Percentiles rank a stretch among this genome's conserved stretches.
phyloP scores from a whole-genome alignment of 2,329 filamentous ascomycete species.

The Ramularia collo-cygni region DNA sequence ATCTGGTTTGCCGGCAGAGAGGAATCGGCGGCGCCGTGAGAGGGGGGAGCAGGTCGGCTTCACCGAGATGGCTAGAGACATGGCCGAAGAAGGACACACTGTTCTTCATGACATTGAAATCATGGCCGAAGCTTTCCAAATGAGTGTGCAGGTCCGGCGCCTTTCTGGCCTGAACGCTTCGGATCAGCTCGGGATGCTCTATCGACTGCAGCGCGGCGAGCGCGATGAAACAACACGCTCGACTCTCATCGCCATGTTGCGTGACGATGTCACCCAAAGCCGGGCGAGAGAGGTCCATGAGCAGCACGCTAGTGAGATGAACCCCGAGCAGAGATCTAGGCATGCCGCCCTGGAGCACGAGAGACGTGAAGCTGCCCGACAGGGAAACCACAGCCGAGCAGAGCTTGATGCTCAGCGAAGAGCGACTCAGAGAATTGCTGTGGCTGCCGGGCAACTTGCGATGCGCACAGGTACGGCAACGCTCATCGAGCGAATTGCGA shows the following conservation, averaged over 20 bases:
- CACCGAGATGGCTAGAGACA: slow-evolving; percentile 9
- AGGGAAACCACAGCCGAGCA: slow-evolving; percentile 24
- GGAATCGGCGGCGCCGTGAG: slow-evolving; percentile 12
- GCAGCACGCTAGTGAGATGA: slow-evolving; percentile 5
- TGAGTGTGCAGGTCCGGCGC: slow-evolving; percentile 21
- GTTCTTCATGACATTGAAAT: slow-evolving; percentile 22
- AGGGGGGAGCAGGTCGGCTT: slow-evolving; percentile 14
- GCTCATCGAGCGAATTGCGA: slow-evolving; percentile 21
- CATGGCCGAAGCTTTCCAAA: slow-evolving; percentile 27
- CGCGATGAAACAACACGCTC: slow-evolving; percentile 17
- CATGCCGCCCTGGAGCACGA: slow-evolving; percentile 6
- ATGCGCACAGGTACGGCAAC: slow-evolving; percentile 20
- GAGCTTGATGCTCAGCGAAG: slow-evolving; percentile 25
- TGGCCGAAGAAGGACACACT: slow-evolving; percentile 6
- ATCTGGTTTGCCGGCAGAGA: slow-evolving; percentile 14
- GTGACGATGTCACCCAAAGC: slow-evolving; percentile 11
- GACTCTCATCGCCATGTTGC: slow-evolving; percentile 20
- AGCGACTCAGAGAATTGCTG: slow-evolving; percentile 20
- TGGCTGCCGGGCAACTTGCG: slow-evolving; percentile 24
- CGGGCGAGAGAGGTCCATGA: slow-evolving; percentile 16
- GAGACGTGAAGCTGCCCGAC: slow-evolving; percentile 18
- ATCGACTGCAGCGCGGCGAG: slow-evolving; percentile 23
- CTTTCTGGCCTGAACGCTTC: slow-evolving; percentile 16
- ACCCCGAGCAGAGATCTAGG: slow-evolving; percentile 1
- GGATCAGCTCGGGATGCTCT: slow-evolving; percentile 23